These are phyloP conservation scores for Amanita pallidorosea DNA, from an alignment of 768 basidiomycete genomes.

Conservation along the genomic window DNA sequence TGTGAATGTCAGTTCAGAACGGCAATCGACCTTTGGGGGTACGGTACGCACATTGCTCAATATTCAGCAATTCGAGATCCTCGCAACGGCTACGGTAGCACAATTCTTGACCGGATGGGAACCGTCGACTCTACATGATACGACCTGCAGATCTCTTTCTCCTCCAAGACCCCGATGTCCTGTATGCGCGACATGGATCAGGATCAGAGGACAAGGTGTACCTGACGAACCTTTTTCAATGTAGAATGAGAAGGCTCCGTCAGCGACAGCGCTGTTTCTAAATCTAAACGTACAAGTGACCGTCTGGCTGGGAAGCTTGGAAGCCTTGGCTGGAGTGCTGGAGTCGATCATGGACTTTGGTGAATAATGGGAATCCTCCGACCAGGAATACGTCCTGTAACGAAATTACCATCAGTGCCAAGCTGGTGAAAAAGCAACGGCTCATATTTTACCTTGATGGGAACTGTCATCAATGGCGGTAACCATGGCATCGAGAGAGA, in stretches of 20 bases:
- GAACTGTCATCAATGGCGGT: neutral
- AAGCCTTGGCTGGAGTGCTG: conserved; percentile 25
- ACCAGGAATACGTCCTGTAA: conserved; percentile 36
- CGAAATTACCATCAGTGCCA: neutral
- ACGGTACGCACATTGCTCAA: conserved; percentile 16
- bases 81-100: conserved; percentile 16
- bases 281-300: conserved; percentile 24
- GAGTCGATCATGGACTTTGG: conserved; percentile 27
- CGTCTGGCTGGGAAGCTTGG: conserved; percentile 37
- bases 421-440: too few relatives aligned
- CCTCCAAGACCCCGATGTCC: conserved; percentile 34
- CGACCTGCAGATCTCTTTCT: conserved; percentile 30
- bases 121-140: conserved; percentile 19
- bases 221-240: conserved; percentile 28
- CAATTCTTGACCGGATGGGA: conserved; percentile 13
- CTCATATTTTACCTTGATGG: conserved; percentile 1
- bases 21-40: neutral
- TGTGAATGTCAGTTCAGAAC: too few relatives aligned
- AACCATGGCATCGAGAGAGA: conserved; percentile 1
- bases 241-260: conserved; percentile 31
- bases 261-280: conserved; percentile 28
- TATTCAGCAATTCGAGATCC: conserved; percentile 18
- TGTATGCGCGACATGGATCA: conserved; percentile 7
- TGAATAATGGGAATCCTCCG: conserved; percentile 46
- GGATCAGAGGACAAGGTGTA: neutral